Evolutionary conservation across 257 asterid species (phyloP).

Genomic region (Eucommia ulmoides): DNA sequence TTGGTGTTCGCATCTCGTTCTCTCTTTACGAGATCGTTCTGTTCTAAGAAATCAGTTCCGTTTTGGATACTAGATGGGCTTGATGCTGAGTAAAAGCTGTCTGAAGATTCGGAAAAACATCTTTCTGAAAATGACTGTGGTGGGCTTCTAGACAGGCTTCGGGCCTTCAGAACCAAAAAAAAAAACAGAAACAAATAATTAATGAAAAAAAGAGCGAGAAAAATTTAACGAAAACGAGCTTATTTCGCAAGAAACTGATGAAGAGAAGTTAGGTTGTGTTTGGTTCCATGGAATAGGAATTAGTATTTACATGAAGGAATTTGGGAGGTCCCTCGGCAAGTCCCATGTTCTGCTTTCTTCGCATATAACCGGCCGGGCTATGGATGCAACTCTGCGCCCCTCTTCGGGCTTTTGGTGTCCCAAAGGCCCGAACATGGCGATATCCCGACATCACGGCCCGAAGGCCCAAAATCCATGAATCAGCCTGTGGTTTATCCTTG

Average conservation of each 20-base stretch:
- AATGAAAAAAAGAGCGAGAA: not conserved
- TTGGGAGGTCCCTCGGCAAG: constrained; percentile 15
- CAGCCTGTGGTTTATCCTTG: constrained; percentile 38
- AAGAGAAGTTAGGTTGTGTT: not conserved
- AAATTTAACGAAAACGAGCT: no score
- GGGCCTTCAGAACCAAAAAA: constrained; percentile 21
- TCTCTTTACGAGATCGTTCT: no score
- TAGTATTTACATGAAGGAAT: not conserved
- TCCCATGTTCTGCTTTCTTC: constrained; percentile 35
- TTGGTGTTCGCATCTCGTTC: no score
- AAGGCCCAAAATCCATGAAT: constrained; percentile 29
- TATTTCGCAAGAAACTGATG: not conserved
- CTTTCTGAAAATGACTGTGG: constrained; percentile 26
- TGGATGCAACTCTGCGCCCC: constrained; percentile 38
- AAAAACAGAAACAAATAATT: not conserved
- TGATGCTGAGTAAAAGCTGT: constrained; percentile 27
- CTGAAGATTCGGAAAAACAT: constrained; percentile 33
- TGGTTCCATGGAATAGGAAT: not conserved
- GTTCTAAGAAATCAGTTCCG: no score
- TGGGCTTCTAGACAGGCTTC: constrained; percentile 30
- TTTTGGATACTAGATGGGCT: constrained; percentile 15
- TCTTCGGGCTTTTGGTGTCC: constrained; percentile 17
- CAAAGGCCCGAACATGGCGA: constrained; percentile 11
- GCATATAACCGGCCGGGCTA: constrained; percentile 42
- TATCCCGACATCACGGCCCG: constrained; percentile 23